Percentiles rank a stretch among this genome's conserved stretches.
Conservation (phyloP, 2,329 filamentous ascomycete species). For the Ustilaginoidea virens region DNA sequence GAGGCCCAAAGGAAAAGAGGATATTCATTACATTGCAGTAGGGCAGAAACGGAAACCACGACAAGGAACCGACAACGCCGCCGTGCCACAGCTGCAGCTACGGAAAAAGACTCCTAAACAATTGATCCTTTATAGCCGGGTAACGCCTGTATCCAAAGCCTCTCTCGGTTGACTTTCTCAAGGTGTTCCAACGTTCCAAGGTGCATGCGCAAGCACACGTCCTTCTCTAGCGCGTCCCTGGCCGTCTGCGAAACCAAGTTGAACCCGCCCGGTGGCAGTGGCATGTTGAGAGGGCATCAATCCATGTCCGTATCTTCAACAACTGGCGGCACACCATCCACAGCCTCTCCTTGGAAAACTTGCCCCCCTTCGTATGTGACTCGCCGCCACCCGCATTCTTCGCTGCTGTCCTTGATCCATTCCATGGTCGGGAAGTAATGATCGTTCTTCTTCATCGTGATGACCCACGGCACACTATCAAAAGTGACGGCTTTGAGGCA, state of each 20-base stretch:
- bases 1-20: too few relatives aligned
- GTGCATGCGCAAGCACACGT: too few relatives aligned
- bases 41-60: too few relatives aligned
- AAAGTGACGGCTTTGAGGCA: slow-evolving; percentile 94
- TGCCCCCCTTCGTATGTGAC: slow-evolving; percentile 45
- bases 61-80: slow-evolving; percentile 4
- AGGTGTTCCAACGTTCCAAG: too few relatives aligned
- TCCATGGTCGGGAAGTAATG: slow-evolving; percentile 74
- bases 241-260: too few relatives aligned
- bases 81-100: slow-evolving; percentile 11
- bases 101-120: slow-evolving; percentile 14
- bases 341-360: slow-evolving; percentile 36
- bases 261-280: slow-evolving; percentile 19
- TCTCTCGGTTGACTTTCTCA: slow-evolving; percentile 6
- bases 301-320: slow-evolving; percentile 30
- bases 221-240: too few relatives aligned
- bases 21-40: too few relatives aligned
- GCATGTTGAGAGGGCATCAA: slow-evolving; percentile 14
- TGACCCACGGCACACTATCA: slow-evolving; percentile 97
- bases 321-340: slow-evolving; percentile 29
- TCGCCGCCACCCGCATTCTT: slow-evolving; percentile 46
- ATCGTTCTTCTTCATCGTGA: slow-evolving; percentile 99
- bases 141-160: slow-evolving; percentile 16
- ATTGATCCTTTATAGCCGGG: slow-evolving; percentile 21
- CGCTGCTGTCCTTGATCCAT: slow-evolving; percentile 47